Conservation (phyloP, 2,329 filamentous ascomycete species). For the Ceratocystis albifundus region DNA sequence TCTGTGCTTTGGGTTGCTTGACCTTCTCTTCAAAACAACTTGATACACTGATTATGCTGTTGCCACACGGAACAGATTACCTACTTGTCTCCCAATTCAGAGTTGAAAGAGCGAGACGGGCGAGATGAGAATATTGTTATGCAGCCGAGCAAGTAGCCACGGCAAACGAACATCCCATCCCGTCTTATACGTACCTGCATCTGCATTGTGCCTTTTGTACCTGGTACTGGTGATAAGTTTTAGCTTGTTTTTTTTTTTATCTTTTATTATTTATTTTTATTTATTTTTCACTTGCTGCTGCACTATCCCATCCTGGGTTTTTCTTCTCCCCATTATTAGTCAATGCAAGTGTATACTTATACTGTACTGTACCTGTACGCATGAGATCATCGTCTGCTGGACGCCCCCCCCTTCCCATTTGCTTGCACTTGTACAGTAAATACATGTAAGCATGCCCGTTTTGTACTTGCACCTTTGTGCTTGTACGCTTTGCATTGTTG, state of each 20-base stretch:
- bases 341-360: slow-evolving; percentile 5
- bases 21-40: background rate
- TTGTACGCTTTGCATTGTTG: background rate
- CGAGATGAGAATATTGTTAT: background rate
- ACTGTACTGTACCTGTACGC: too few species aligned
- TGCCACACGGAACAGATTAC: background rate
- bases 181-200: background rate
- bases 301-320: background rate
- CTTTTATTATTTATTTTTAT: too few species aligned
- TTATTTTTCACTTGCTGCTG: background rate
- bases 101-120: background rate
- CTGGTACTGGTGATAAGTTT: background rate
- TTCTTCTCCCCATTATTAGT: slow-evolving; percentile 8
- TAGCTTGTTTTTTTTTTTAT: background rate
- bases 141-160: background rate
- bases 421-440: background rate
- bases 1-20: slow-evolving; percentile 3
- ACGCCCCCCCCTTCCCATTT: slow-evolving; percentile 2
- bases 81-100: background rate
- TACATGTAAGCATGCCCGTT: background rate
- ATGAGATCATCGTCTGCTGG: slow-evolving; percentile 1
- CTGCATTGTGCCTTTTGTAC: background rate
- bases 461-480: background rate
- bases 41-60: slow-evolving; percentile 2
- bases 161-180: background rate